Evolutionary conservation across 2,329 filamentous ascomycete genomes (phyloP).

Genomic region (Thelonectria discophora): DNA sequence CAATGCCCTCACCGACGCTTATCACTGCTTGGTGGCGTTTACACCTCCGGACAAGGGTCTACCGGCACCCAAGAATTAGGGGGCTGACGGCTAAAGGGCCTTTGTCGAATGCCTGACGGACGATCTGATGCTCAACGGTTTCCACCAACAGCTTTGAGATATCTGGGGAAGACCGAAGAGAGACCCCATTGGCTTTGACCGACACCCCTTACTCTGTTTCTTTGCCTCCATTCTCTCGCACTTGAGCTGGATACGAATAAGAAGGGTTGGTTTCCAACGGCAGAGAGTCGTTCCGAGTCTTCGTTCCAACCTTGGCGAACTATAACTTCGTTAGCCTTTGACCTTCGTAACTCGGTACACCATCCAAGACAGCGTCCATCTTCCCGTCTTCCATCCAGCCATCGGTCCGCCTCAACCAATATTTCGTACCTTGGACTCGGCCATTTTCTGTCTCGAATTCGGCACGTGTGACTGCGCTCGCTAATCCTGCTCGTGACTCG

Average conservation of each 20-base stretch:
- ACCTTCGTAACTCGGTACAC: conserved; percentile 1
- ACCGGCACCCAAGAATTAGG: not conserved
- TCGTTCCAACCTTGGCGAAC: conserved; percentile 18
- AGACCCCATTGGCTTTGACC: not conserved
- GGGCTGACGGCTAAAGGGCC: conserved; percentile 10
- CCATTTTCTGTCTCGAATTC: conserved; percentile 12
- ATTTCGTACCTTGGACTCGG: not conserved
- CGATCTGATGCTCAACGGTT: not conserved
- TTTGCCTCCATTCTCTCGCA: not conserved
- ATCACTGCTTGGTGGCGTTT: conserved; percentile 10
- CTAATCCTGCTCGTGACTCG: too few species aligned
- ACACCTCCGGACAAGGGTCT: conserved; percentile 7
- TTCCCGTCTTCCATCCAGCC: not conserved
- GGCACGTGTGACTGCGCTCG: conserved; percentile 6
- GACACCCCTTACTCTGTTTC: not conserved
- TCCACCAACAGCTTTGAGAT: not conserved
- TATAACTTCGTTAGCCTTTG: conserved; percentile 12
- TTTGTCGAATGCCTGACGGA: conserved; percentile 3
- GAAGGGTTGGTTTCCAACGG: conserved; percentile 1
- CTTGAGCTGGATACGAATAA: not conserved
- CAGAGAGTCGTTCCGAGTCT: conserved; percentile 2
- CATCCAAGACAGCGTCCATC: not conserved
- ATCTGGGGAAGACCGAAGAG: not conserved
- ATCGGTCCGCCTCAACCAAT: conserved; percentile 17
- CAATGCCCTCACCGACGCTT: conserved; percentile 21